Evolutionary conservation across 2,329 filamentous ascomycete species (phyloP).

Genomic region (Thielaviopsis populi): DNA sequence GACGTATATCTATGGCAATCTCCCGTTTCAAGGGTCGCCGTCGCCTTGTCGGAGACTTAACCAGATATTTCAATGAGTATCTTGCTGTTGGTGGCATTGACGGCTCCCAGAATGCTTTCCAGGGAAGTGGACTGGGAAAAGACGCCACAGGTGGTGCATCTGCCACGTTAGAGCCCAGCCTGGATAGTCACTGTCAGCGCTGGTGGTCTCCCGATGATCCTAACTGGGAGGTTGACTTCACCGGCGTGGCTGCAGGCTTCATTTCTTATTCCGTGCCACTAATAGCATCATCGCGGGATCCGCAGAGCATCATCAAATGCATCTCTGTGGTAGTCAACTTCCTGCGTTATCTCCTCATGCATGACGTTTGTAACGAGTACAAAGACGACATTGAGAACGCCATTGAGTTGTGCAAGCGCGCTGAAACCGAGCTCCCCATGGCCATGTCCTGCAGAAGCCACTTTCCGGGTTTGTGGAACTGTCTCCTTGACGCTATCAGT

Average conservation of each 20-base stretch:
- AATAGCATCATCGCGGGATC: not conserved
- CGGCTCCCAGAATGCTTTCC: constrained; percentile 40
- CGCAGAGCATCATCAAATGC: not conserved
- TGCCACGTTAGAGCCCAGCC: constrained; percentile 30
- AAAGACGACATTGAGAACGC: constrained; percentile 50
- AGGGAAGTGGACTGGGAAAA: constrained; percentile 30
- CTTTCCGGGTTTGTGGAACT: constrained; percentile 69
- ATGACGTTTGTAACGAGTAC: constrained; percentile 78
- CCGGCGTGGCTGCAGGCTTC: constrained; percentile 61
- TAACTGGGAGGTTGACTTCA: constrained; percentile 67
- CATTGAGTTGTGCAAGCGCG: constrained; percentile 48
- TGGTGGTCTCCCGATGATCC: constrained; percentile 27
- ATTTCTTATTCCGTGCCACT: constrained; percentile 41
- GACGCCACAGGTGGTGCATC: constrained; percentile 31
- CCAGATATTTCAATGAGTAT: constrained; percentile 60
- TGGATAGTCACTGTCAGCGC: constrained; percentile 41
- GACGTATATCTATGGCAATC: constrained; percentile 11
- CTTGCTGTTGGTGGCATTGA: constrained; percentile 72
- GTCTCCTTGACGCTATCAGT: constrained; percentile 38
- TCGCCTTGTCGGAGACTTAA: constrained; percentile 50
- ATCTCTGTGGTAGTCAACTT: constrained; percentile 62
- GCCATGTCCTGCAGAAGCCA: constrained; percentile 34
- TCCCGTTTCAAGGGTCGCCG: constrained; percentile 36
- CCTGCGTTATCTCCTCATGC: constrained; percentile 69
- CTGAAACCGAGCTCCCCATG: constrained; percentile 50